Conservation (phyloP, 2,329 filamentous ascomycete genomes). For the Ceratocystis colombiana region DNA sequence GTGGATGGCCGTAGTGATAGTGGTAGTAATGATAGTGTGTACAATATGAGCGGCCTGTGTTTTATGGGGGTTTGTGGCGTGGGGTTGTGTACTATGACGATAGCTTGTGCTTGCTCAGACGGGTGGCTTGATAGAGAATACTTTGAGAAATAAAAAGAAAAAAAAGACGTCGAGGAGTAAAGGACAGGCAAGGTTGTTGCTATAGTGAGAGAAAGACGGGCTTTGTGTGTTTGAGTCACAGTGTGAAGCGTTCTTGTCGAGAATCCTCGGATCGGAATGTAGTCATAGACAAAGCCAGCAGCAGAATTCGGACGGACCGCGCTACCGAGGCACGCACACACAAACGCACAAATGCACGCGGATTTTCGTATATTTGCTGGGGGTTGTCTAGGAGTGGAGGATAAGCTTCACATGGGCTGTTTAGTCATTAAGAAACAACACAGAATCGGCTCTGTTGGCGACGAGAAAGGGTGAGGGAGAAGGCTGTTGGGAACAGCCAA, state of each 20-base stretch:
- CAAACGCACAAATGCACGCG: conserved; percentile 5
- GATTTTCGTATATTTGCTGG: neutral
- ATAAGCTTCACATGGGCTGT: conserved; percentile 10
- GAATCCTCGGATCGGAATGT: conserved; percentile 13
- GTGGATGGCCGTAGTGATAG: neutral
- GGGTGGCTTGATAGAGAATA: neutral
- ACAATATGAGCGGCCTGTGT: neutral
- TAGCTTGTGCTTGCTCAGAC: neutral
- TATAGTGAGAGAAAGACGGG: neutral
- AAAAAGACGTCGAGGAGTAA: neutral
- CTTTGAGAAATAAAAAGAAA: neutral
- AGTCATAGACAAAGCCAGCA: neutral
- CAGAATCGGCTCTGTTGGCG: neutral
- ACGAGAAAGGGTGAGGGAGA: neutral
- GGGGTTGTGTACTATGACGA: conserved; percentile 9
- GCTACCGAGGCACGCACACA: conserved; percentile 14
- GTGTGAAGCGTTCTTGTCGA: neutral
- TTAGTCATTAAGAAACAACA: conserved; percentile 1
- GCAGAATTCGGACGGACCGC: conserved; percentile 12
- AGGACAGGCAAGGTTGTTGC: neutral
- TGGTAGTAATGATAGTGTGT: neutral
- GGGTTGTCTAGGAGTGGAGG: neutral
- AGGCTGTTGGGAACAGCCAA: neutral
- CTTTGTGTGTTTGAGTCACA: neutral
- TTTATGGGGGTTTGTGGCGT: neutral